Percentiles rank a stretch among this genome's conserved stretches.
These are phyloP conservation scores for Xylaria telfairii DNA, from an alignment of 495 filamentous ascomycete genomes.

Conservation along the genomic window DNA sequence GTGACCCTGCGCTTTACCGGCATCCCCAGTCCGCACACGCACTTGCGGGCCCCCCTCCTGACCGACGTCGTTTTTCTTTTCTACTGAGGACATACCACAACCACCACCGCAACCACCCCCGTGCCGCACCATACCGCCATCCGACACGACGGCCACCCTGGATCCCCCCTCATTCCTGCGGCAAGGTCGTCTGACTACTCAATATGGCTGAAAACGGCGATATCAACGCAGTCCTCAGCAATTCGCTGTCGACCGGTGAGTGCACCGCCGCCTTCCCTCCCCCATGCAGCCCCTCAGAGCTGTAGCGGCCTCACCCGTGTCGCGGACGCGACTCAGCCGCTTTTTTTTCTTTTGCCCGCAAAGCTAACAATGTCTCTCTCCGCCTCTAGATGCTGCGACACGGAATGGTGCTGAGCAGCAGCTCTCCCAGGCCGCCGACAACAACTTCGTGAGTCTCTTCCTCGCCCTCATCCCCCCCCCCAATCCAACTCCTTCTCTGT, in stretches of 20 bases:
- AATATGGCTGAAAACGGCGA: constrained; percentile 57
- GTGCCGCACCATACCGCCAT: background rate
- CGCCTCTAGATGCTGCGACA: constrained; percentile 76
- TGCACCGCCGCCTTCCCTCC: constrained; percentile 27
- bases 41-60: constrained; percentile 25
- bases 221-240: constrained; percentile 76
- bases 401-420: constrained; percentile 93
- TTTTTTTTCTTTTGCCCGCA: constrained; percentile 12
- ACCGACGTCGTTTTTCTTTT: constrained; percentile 32
- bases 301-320: constrained; percentile 6
- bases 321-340: constrained; percentile 24
- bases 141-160: constrained; percentile 23
- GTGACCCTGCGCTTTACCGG: constrained; percentile 5
- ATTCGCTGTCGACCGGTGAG: constrained; percentile 89
- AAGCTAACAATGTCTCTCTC: constrained; percentile 34
- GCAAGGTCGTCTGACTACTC: constrained; percentile 28
- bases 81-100: constrained; percentile 24
- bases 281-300: constrained; percentile 26
- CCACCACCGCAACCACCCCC: background rate
- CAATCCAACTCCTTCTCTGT: constrained; percentile 9
- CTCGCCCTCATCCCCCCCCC: constrained; percentile 14
- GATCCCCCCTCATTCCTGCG: constrained; percentile 34
- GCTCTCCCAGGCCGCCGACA: constrained; percentile 87
- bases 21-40: constrained; percentile 29
- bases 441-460: constrained; percentile 83